Evolutionary conservation across 2,329 filamentous ascomycete species (phyloP).

Genomic region (Emydomyces testavorans): DNA sequence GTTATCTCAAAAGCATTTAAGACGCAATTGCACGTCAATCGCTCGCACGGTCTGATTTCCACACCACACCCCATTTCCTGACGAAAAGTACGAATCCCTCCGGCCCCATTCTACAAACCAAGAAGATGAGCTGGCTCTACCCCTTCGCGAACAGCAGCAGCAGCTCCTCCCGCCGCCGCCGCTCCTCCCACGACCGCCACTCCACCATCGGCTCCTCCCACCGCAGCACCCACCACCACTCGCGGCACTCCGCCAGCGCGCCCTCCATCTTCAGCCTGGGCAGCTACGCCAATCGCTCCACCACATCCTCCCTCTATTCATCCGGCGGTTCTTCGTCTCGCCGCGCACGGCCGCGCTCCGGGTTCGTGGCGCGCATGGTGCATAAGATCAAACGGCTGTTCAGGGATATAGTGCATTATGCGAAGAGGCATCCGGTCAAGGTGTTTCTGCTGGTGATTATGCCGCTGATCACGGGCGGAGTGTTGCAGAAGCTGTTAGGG

Average conservation of each 20-base stretch:
- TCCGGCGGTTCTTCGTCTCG: constrained; percentile 54
- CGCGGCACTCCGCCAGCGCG: constrained; percentile 26
- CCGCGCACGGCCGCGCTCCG: constrained; percentile 62
- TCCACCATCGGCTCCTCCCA: constrained; percentile 23
- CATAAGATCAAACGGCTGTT: constrained; percentile 67
- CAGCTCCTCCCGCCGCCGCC: constrained; percentile 23
- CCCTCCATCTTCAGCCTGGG: constrained; percentile 39
- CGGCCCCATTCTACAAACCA: background rate
- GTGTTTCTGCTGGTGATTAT: constrained; percentile 79
- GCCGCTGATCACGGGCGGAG: constrained; percentile 75
- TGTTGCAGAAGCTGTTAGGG: constrained; percentile 62
- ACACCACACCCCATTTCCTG: too few species aligned
- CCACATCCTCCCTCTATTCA: constrained; percentile 36
- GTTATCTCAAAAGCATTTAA: too few species aligned
- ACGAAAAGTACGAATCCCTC: too few species aligned
- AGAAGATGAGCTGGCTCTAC: constrained; percentile 39
- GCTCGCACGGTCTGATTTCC: too few species aligned
- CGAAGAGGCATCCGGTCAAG: constrained; percentile 72
- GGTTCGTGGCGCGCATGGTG: constrained; percentile 63
- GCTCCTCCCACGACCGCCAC: constrained; percentile 24
- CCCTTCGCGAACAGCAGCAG: constrained; percentile 20
- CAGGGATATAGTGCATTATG: constrained; percentile 69
- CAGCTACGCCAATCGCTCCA: constrained; percentile 26
- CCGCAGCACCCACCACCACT: constrained; percentile 21
- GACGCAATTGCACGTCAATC: too few species aligned